phyloP scores from a whole-genome alignment of 2,329 filamentous ascomycete genomes.

The Ophiostoma angusticollis region DNA sequence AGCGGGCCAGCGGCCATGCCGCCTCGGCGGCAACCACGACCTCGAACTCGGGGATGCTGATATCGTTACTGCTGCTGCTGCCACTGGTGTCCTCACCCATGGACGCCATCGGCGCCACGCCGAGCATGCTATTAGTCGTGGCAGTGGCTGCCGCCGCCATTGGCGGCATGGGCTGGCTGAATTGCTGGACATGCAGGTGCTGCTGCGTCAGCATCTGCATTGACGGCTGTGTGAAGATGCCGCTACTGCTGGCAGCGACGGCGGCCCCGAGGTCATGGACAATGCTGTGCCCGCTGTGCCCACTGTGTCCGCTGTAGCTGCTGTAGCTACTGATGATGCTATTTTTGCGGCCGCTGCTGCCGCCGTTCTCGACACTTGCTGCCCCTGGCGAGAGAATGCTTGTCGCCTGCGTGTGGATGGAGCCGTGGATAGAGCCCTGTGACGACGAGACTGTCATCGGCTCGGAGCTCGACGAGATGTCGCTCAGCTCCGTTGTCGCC shows the following conservation, averaged over 20 bases:
- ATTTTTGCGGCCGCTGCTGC: constrained; percentile 18
- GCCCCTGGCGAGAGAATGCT: constrained; percentile 33
- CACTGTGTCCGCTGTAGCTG: not conserved
- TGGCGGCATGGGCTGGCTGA: too few relatives aligned
- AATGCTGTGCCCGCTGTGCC: not conserved
- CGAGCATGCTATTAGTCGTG: constrained; percentile 15
- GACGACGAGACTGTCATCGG: constrained; percentile 29
- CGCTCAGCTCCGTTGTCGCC: constrained; percentile 22
- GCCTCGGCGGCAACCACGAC: constrained; percentile 34
- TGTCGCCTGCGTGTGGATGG: constrained; percentile 33
- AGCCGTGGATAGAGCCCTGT: constrained; percentile 30
- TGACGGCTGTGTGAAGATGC: too few relatives aligned
- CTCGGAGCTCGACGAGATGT: constrained; percentile 30
- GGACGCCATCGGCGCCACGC: constrained; percentile 16
- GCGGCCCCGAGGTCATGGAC: too few relatives aligned
- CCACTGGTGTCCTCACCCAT: too few relatives aligned
- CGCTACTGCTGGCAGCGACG: too few relatives aligned
- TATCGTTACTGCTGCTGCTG: constrained; percentile 17
- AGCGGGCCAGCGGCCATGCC: constrained; percentile 38
- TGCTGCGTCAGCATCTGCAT: constrained; percentile 2
- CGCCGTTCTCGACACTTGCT: too few relatives aligned
- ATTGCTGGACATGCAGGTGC: too few relatives aligned
- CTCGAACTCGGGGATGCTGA: constrained; percentile 31
- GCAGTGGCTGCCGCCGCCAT: not conserved
- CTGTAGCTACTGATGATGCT: not conserved